Base-by-base conservation (phyloP, 2,329 filamentous ascomycete genomes). In the Lecanicillium sp. region DNA sequence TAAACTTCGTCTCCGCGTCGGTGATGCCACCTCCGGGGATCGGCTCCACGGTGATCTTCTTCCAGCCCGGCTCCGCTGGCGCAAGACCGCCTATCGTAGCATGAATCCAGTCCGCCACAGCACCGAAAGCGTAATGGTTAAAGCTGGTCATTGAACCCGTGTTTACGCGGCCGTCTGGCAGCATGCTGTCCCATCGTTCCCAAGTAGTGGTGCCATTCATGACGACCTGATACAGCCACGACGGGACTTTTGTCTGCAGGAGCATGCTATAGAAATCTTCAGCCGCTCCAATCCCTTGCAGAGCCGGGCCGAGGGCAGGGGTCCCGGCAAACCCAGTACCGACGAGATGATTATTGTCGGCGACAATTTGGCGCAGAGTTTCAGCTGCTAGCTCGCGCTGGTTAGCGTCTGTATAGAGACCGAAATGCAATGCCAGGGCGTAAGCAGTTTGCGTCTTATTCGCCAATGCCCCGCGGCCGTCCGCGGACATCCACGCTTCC, bases 121-220 rank as follows among this genome's bases (percentile, higher is more conserved):
- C 63, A 0, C 68, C 67, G n/a, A 70, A 62, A 0, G 69, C 61
- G 39, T 72, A 72, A 44, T 72, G 68, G 22, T 72, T 71, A 43
- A 69, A 69, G 14, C 65, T 70, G 0, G 66, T 69, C 69, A 72
- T 72, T 22, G 55, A 47, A 1, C 67, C 63, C 0, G 62, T 55
- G 39, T 72, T 72, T 13, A 71, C 46, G 0, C 45, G 55, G 0
- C 67, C 68, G 40, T 71, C 53, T 0, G 64, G 54, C 1, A 70
- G 48, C 22, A 72, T 51, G 19, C 61, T 65, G 35, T 73, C 66
- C 69, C 69, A 72, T 3, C 70, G 59, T 44, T 73, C 69, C 69
- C 69, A 73, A 0, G 63, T 68, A 0, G 68, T 72, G 0, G 69
- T 72, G 0, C 59, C 68, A 9, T 57, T 56, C 60, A 65, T 62